These are phyloP conservation scores for Exophiala dermatitidis DNA, from an alignment of 2,329 filamentous ascomycete genomes.

Conservation along the genomic window DNA sequence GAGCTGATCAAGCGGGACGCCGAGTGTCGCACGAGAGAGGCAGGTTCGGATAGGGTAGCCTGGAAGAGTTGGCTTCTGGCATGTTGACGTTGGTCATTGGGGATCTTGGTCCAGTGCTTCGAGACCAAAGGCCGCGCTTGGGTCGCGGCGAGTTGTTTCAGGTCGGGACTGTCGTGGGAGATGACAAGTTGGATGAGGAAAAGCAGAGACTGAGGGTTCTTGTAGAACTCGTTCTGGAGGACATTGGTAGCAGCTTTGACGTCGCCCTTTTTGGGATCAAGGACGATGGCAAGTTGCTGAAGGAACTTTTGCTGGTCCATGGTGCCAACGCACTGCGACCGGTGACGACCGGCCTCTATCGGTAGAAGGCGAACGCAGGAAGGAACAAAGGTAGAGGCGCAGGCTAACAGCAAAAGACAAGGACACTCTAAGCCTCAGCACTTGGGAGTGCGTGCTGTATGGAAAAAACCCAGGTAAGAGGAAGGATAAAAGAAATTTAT, in stretches of 20 bases:
- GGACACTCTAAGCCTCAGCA: no score
- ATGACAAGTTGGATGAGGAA: constrained; percentile 83
- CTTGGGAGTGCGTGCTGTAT: no score
- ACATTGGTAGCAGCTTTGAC: constrained; percentile 85
- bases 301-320: constrained; percentile 83
- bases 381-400: not conserved
- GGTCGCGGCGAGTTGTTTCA: constrained; percentile 86
- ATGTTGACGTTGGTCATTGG: constrained; percentile 67
- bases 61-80: constrained; percentile 79
- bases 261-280: constrained; percentile 71
- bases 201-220: constrained; percentile 72
- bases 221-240: constrained; percentile 90
- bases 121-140: constrained; percentile 75
- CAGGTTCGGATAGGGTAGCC: constrained; percentile 71
- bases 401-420: not conserved
- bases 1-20: constrained; percentile 80
- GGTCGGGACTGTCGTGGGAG: constrained; percentile 61
- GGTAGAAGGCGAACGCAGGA: not conserved
- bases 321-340: constrained; percentile 22
- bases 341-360: not conserved
- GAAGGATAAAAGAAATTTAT: no score
- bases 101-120: constrained; percentile 76
- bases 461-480: no score
- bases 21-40: constrained; percentile 72
- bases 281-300: constrained; percentile 75